Evolutionary conservation across 1,284 basidiomycete genomes (phyloP).

Genomic region (Papiliotrema fonsecae): DNA sequence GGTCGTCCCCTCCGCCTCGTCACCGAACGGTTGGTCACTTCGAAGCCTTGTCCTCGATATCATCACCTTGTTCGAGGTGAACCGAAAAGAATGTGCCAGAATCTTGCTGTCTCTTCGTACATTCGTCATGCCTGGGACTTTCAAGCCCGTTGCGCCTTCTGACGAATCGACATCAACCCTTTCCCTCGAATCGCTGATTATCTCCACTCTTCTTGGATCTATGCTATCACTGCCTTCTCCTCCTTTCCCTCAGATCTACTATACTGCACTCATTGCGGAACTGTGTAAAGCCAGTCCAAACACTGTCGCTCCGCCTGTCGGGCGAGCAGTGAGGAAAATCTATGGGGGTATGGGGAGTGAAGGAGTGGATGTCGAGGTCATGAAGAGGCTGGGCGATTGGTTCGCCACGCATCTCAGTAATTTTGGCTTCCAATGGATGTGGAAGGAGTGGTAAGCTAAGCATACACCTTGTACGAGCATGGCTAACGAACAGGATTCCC

Average conservation of each 20-base stretch:
- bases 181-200: conserved; percentile 41
- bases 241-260: conserved; percentile 75
- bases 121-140: conserved; percentile 78
- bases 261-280: conserved; percentile 83
- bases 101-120: conserved; percentile 81
- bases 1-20: conserved; percentile 70
- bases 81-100: conserved; percentile 89
- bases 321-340: conserved; percentile 84
- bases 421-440: conserved; percentile 98
- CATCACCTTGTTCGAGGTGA: conserved; percentile 88
- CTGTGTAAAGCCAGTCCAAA: conserved; percentile 85
- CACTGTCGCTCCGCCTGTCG: conserved; percentile 92
- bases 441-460: conserved; percentile 87
- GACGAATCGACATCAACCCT: conserved; percentile 34
- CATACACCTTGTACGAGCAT: not conserved
- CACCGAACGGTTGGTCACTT: conserved; percentile 72
- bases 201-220: conserved; percentile 62
- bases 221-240: conserved; percentile 74
- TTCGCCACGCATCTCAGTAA: conserved; percentile 95
- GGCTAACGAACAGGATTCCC: conserved; percentile 60
- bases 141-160: conserved; percentile 48
- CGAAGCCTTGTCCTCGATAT: conserved; percentile 75
- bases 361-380: conserved; percentile 77
- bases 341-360: conserved; percentile 65
- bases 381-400: conserved; percentile 84